Percentiles rank a stretch among this genome's conserved stretches.
phyloP scores from a whole-genome alignment of 176 grass and related monocot genomes.

The Saccharum officinarum region DNA sequence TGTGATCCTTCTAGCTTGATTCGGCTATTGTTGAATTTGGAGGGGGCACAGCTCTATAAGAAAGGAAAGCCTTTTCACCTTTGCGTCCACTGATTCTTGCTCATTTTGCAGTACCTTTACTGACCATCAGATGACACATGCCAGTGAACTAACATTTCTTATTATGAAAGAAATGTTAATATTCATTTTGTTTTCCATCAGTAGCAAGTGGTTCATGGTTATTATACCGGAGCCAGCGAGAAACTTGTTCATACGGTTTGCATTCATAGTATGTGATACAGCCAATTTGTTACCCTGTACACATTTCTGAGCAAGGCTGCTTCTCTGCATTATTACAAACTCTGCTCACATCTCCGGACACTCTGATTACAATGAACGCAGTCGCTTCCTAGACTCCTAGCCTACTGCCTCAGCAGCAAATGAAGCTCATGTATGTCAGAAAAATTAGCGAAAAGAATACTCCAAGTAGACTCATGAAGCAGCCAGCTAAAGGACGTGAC shows the following conservation, averaged over 20 bases:
- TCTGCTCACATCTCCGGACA: neutral
- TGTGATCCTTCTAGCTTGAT: too few species aligned
- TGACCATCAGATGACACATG: neutral
- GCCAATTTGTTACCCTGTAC: neutral
- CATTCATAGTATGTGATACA: neutral
- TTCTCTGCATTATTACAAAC: conserved; percentile 22
- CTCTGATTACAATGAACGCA: conserved; percentile 1
- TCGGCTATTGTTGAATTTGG: too few species aligned
- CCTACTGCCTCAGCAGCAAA: conserved; percentile 33
- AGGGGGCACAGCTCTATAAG: too few species aligned
- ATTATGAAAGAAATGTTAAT: neutral
- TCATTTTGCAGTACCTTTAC: neutral
- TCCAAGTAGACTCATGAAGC: neutral
- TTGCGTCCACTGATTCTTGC: neutral
- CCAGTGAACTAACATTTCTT: neutral
- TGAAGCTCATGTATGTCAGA: neutral
- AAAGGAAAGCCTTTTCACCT: neutral
- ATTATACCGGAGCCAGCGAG: neutral
- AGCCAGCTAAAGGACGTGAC: neutral
- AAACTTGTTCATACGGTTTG: neutral
- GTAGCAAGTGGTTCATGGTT: neutral
- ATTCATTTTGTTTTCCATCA: neutral
- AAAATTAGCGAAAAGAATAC: conserved; percentile 23
- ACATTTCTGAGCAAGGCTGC: neutral
- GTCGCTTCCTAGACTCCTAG: neutral